Percentiles rank a stretch among this genome's conserved stretches.
Conservation (phyloP, 805 yeast genomes). For the Metschnikowia hibisci region DNA sequence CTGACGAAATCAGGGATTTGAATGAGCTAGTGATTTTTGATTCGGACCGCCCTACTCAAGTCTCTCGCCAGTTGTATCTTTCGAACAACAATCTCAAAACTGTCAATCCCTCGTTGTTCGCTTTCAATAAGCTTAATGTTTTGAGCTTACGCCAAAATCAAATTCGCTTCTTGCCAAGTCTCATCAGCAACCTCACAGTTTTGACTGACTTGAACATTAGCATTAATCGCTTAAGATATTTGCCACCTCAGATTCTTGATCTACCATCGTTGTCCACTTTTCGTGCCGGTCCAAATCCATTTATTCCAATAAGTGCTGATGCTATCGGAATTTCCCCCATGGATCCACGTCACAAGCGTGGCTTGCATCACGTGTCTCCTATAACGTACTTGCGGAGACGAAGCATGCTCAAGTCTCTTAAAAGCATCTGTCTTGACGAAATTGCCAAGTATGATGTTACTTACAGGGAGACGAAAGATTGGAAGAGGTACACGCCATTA, state of each 20-base stretch:
- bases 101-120: conserved; percentile 49
- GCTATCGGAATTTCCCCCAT: conserved; percentile 17
- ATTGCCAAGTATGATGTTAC: conserved; percentile 53
- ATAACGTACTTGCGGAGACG: conserved; percentile 22
- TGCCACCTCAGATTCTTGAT: conserved; percentile 53
- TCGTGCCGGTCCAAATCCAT: conserved; percentile 56
- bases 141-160: conserved; percentile 48
- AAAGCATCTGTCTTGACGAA: conserved; percentile 44
- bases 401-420: conserved; percentile 41
- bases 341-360: conserved; percentile 4
- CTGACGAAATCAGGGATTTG: conserved; percentile 57
- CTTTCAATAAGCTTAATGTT: conserved; percentile 48
- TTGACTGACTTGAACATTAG: conserved; percentile 52
- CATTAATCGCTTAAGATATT: conserved; percentile 45
- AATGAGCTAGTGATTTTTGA: conserved; percentile 47
- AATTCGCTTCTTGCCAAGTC: conserved; percentile 19
- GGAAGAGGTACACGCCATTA: conserved; percentile 49
- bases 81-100: conserved; percentile 46
- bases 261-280: conserved; percentile 41
- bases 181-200: conserved; percentile 21
- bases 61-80: conserved; percentile 46
- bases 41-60: conserved; percentile 19
- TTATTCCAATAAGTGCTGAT: conserved; percentile 23
- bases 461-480: conserved; percentile 48
- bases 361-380: conserved; percentile 20